Percentiles rank a stretch among this genome's conserved stretches.
These are phyloP conservation scores for Boletus pseudo-olivaceus DNA, from an alignment of 768 basidiomycete species.

Conservation along the genomic window DNA sequence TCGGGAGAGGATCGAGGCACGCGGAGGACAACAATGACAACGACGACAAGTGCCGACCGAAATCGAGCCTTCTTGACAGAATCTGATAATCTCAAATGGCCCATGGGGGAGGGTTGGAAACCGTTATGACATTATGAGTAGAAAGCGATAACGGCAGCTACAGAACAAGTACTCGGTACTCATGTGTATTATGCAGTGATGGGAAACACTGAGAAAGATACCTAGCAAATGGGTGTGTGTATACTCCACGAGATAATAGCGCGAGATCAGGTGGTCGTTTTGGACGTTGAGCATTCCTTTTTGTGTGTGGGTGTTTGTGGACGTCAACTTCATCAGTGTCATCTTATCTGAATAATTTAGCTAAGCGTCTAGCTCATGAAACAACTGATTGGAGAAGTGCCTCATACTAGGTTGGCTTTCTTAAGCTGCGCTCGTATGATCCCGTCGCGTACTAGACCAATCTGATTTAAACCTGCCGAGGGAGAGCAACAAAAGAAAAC, in stretches of 20 bases:
- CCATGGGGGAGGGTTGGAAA: conserved; percentile 54
- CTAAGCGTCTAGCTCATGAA: not conserved
- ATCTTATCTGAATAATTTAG: not conserved
- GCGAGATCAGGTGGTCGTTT: not conserved
- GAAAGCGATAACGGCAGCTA: not conserved
- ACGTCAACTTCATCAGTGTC: not conserved
- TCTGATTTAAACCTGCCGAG: not conserved
- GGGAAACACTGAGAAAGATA: conserved; percentile 17
- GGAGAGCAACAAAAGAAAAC: not conserved
- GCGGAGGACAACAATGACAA: not conserved
- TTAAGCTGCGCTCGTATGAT: conserved; percentile 57
- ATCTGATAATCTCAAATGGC: conserved; percentile 58
- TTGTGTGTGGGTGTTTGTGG: not conserved
- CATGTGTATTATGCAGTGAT: conserved; percentile 21
- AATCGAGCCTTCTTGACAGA: conserved; percentile 17
- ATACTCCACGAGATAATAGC: conserved; percentile 19
- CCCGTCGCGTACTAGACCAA: conserved; percentile 52
- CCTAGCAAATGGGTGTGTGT: conserved; percentile 14
- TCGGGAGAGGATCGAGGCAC: conserved; percentile 13
- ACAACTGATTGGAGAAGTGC: not conserved
- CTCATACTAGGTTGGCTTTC: conserved; percentile 47
- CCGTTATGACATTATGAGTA: conserved; percentile 30
- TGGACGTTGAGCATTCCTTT: not conserved
- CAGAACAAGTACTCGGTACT: conserved; percentile 7
- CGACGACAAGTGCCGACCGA: not conserved